Percentiles rank a stretch among this genome's conserved stretches.
Conservation (phyloP, 2,329 filamentous ascomycete genomes). For the Grosmannia clavigera region DNA sequence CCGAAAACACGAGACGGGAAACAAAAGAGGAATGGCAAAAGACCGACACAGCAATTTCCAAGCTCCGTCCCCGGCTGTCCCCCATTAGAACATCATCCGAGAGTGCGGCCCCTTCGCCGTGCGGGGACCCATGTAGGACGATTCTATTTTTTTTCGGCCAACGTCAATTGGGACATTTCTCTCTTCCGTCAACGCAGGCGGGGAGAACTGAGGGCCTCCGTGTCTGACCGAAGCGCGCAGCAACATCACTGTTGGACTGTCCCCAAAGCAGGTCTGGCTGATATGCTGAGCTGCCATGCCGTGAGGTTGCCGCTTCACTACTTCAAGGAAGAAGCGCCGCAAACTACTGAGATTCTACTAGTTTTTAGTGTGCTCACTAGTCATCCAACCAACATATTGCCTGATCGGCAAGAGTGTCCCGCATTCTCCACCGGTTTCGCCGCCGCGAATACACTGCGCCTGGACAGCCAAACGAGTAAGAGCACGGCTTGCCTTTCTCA, state of each 20-base stretch:
- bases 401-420: not conserved
- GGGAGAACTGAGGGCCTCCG: not conserved
- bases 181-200: not conserved
- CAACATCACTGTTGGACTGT: not conserved
- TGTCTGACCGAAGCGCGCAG: not conserved
- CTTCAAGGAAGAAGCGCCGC: not conserved
- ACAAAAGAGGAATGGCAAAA: not conserved
- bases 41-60: not conserved
- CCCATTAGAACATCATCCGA: not conserved
- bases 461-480: not conserved
- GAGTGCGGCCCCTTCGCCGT: not conserved
- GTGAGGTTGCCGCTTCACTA: not conserved
- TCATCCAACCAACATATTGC: not conserved
- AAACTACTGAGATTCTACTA: not conserved
- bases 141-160: not conserved
- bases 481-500: not conserved
- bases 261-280: not conserved
- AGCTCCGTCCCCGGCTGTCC: not conserved
- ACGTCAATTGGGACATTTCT: not conserved
- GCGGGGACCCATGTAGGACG: constrained; percentile 1
- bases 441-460: not conserved
- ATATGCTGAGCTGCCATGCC: not conserved
- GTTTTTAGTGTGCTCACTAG: not conserved
- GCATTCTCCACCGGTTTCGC: not conserved
- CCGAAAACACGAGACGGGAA: not conserved